Conservation (phyloP, 2,329 filamentous ascomycete species). For the Fusarium cicatricum region DNA sequence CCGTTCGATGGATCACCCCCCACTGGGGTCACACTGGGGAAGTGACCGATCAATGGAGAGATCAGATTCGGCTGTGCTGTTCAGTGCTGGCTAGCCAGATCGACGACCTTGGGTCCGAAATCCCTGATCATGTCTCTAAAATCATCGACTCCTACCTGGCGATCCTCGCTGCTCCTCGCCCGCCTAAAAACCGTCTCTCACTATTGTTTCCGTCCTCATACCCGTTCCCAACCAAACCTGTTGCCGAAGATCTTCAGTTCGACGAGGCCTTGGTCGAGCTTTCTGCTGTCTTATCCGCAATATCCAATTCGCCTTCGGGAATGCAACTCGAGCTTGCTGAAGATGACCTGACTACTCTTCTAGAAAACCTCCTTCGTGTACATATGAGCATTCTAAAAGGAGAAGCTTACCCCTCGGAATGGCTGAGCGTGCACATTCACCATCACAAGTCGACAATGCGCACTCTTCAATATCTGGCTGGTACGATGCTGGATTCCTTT, state of each 20-base stretch:
- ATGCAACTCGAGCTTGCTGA: conserved; percentile 80
- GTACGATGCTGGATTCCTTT: conserved; percentile 82
- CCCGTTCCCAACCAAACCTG: conserved; percentile 81
- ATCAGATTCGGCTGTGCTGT: conserved; percentile 92
- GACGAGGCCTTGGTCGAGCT: conserved; percentile 91
- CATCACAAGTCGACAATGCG: conserved; percentile 91
- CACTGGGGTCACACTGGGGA: conserved; percentile 85
- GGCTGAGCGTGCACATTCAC: conserved; percentile 93
- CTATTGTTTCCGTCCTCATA: conserved; percentile 90
- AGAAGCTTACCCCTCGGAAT: conserved; percentile 86
- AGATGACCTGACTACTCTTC: conserved; percentile 75
- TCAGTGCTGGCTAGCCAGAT: conserved; percentile 90
- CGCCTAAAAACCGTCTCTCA: conserved; percentile 74
- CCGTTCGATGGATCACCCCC: conserved; percentile 87
- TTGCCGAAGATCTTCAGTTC: conserved; percentile 69
- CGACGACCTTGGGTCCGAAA: conserved; percentile 78
- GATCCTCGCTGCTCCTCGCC: conserved; percentile 66
- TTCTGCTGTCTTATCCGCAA: conserved; percentile 83
- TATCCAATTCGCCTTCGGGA: conserved; percentile 74
- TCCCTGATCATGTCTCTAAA: conserved; percentile 89
- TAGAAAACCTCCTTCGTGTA: conserved; percentile 82
- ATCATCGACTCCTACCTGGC: conserved; percentile 88
- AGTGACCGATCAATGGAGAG: conserved; percentile 86
- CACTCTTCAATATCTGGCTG: conserved; percentile 81
- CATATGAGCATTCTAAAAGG: conserved; percentile 89